Evolutionary conservation across 805 yeast species (phyloP), one percentile per base, ranked within the genome.

Genomic region (Nakazawaea wickerhamii): DNA sequence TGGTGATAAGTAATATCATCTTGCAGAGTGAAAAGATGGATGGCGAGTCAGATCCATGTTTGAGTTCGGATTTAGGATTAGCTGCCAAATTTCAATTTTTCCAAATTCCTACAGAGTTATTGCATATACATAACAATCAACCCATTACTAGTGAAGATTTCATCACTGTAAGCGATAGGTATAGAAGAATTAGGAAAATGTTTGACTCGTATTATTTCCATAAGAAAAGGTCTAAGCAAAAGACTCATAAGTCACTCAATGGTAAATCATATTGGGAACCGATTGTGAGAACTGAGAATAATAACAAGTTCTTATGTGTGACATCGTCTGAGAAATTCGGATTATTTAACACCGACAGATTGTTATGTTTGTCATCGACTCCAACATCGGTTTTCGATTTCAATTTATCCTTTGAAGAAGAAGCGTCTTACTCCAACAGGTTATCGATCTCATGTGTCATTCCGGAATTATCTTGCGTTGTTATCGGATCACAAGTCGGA

Each of bases 301-400:
- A 53, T 17, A 55, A 63, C 38, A 45, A 58, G 31, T 66, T 65
- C 38, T 49, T 71, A 6, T 40, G 74, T 7, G 64, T 68, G 1
- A 68, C 82, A 0, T 73, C 82, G 0, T 64, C 67, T 4, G 50
- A 60, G 21, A 60, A 63, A 33, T 48, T 72, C 11, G 79, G 73
- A 0, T 53, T 79, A 20, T 70, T 74, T 48, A 59, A 70, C 20
- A 61, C 63, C 1, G 70, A 71, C 38, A 61, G 67, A 9, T 58
- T 78, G 18, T 63, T 71, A 27, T 75, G 80, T 51, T 70, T 65
- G 48, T 66, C 75, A 4, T 65, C 75, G 1, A 68, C 77, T 1
- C 56, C 26, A 7, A 26, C 65, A 4, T 55, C 63, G 18, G 53
- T 75, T 1, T 76, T 73, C 50, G 63, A 63, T 14, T 52, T 66